phyloP scores from a whole-genome alignment of 2,329 filamentous ascomycete species.

The Aspergillus brunneoviolaceus region DNA sequence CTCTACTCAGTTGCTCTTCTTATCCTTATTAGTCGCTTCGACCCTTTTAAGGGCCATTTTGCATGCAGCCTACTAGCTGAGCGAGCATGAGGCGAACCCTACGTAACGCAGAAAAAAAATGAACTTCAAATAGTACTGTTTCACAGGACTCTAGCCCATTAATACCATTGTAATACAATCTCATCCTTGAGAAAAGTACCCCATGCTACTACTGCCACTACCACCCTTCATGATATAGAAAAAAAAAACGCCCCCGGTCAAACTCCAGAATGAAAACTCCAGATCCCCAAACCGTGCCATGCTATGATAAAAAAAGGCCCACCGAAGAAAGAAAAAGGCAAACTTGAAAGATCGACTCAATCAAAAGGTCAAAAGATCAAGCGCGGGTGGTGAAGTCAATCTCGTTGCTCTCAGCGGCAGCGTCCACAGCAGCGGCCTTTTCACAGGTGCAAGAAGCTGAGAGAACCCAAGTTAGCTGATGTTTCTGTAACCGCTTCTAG shows the following conservation, averaged over 20 bases:
- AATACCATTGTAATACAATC: not conserved
- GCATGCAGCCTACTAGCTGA: too few species aligned
- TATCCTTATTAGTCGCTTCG: too few species aligned
- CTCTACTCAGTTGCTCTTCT: too few species aligned
- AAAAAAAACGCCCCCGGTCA: not conserved
- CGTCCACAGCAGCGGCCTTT: conserved; percentile 63
- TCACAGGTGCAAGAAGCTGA: conserved; percentile 77
- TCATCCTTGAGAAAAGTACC: not conserved
- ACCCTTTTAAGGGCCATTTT: too few species aligned
- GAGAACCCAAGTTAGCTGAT: not conserved
- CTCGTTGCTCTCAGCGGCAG: conserved; percentile 63
- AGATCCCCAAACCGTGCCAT: not conserved
- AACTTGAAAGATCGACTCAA: not conserved
- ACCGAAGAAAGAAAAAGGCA: not conserved
- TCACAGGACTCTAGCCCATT: not conserved
- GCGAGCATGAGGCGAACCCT: not conserved
- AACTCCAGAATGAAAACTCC: not conserved
- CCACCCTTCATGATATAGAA: not conserved
- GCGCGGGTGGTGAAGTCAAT: conserved; percentile 79
- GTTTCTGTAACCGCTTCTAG: not conserved
- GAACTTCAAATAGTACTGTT: not conserved
- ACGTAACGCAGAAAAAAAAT: not conserved
- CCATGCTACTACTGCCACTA: not conserved
- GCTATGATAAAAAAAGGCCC: not conserved
- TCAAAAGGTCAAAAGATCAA: not conserved